Conservation (phyloP, 2,329 filamentous ascomycete species). For the Knoxdaviesia proteae region DNA sequence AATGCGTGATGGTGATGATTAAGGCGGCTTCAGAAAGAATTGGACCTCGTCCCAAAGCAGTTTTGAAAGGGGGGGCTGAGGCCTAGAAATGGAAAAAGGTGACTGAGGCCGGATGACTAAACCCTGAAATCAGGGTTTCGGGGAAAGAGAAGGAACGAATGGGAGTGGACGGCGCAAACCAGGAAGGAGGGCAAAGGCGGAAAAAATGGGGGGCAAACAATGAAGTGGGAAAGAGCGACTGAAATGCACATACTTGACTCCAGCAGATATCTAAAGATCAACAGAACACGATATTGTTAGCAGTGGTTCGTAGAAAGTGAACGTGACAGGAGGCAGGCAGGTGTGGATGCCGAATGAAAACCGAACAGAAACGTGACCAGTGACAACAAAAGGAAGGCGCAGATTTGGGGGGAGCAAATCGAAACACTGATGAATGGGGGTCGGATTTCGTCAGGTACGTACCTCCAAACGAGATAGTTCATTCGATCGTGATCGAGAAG, state of each 20-base stretch:
- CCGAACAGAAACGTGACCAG: conserved; percentile 1
- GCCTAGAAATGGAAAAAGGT: no score
- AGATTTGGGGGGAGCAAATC: neutral
- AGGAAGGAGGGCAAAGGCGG: neutral
- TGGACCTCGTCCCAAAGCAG: no score
- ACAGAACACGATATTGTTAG: no score
- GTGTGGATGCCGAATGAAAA: neutral
- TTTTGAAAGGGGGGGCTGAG: no score
- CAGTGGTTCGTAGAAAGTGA: neutral
- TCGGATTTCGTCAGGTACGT: conserved; percentile 15
- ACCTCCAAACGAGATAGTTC: conserved; percentile 55
- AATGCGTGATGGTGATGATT: neutral
- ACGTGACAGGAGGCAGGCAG: neutral
- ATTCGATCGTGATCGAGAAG: conserved; percentile 44
- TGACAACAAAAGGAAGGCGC: neutral
- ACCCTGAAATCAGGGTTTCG: no score
- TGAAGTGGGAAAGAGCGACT: neutral
- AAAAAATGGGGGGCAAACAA: neutral
- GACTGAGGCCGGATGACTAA: no score
- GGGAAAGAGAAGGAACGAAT: neutral
- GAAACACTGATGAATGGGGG: conserved; percentile 5
- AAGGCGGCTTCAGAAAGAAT: no score
- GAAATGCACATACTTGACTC: no score
- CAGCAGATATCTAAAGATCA: no score
- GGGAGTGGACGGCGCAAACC: neutral